Percentiles rank a stretch among this genome's conserved stretches.
Conservation (phyloP, 73 alveolate genomes). For the Uronychia setigera region DNA sequence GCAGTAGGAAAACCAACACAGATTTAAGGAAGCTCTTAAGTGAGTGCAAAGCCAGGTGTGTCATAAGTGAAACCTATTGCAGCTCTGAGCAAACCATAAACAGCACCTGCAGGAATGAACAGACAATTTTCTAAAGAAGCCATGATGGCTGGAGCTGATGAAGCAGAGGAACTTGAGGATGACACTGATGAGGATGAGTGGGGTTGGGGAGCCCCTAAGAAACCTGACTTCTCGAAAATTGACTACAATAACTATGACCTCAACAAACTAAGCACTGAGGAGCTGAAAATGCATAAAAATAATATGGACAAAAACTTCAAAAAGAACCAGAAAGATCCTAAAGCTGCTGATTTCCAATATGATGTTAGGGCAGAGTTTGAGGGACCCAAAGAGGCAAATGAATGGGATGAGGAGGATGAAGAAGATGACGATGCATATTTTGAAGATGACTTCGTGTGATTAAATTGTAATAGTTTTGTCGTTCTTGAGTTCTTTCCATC, state of each 20-base stretch:
- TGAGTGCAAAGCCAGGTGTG: conserved; percentile 11
- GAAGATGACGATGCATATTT: conserved; percentile 56
- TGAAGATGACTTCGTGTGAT: conserved; percentile 49
- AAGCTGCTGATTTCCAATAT: conserved; percentile 84
- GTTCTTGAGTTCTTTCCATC: too few relatives aligned
- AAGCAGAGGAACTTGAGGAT: background rate
- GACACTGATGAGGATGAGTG: background rate
- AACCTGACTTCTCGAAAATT: conserved; percentile 38
- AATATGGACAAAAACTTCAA: conserved; percentile 84
- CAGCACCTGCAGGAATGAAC: background rate
- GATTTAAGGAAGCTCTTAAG: conserved; percentile 36
- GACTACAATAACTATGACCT: conserved; percentile 53
- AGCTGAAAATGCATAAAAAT: conserved; percentile 54
- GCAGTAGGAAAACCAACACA: too few relatives aligned
- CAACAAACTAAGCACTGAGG: conserved; percentile 66
- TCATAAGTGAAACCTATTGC: background rate
- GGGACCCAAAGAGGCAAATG: conserved; percentile 67
- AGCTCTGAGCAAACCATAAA: background rate
- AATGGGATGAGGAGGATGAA: conserved; percentile 92
- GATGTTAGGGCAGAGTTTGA: conserved; percentile 84
- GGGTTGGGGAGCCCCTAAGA: conserved; percentile 20
- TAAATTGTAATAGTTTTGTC: too few relatives aligned
- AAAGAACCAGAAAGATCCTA: conserved; percentile 80
- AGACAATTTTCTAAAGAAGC: background rate
- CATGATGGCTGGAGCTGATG: background rate